These are phyloP conservation scores for Platismatia glauca DNA, from an alignment of 495 filamentous ascomycete species.

Conservation along the genomic window DNA sequence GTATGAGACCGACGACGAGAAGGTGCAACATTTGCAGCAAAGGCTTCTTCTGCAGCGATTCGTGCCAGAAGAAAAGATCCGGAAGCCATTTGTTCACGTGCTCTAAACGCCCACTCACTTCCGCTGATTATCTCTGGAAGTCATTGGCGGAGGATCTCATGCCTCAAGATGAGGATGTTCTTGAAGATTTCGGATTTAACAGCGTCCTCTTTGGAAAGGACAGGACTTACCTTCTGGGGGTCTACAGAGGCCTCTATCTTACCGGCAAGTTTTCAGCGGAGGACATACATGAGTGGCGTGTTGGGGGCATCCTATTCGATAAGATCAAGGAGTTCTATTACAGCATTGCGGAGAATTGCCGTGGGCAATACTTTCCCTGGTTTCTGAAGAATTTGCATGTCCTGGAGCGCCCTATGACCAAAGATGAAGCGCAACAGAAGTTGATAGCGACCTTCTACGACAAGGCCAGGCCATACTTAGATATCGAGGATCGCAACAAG, in stretches of 20 bases:
- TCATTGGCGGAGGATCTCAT: slow-evolving; percentile 23
- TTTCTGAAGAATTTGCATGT: slow-evolving; percentile 26
- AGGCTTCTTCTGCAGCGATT: slow-evolving; percentile 27
- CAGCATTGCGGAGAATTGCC: slow-evolving; percentile 14
- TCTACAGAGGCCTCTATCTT: slow-evolving; percentile 24
- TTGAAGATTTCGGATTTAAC: slow-evolving; percentile 13
- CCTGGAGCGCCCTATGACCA: slow-evolving; percentile 26
- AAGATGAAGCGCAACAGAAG: slow-evolving; percentile 24
- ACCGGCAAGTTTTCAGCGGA: slow-evolving; percentile 23
- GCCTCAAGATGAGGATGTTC: slow-evolving; percentile 27
- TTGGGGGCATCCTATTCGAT: slow-evolving; percentile 20
- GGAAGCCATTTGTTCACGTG: slow-evolving; percentile 24
- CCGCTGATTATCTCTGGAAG: slow-evolving; percentile 28
- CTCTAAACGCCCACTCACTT: slow-evolving; percentile 27
- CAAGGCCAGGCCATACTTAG: slow-evolving; percentile 27
- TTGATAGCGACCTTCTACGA: slow-evolving; percentile 27
- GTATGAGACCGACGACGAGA: slow-evolving; percentile 21
- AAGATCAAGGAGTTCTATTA: too few species aligned
- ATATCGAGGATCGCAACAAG: slow-evolving; percentile 27
- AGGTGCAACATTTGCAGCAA: slow-evolving; percentile 27
- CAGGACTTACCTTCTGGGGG: slow-evolving; percentile 21
- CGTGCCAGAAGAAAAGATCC: slow-evolving; percentile 27
- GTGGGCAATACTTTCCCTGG: slow-evolving; percentile 29
- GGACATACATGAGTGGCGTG: slow-evolving; percentile 25
- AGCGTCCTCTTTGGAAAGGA: slow-evolving; percentile 15